These are phyloP conservation scores for Paratinospora sagittata DNA, from an alignment of 164 flowering plant species.

Conservation along the genomic window DNA sequence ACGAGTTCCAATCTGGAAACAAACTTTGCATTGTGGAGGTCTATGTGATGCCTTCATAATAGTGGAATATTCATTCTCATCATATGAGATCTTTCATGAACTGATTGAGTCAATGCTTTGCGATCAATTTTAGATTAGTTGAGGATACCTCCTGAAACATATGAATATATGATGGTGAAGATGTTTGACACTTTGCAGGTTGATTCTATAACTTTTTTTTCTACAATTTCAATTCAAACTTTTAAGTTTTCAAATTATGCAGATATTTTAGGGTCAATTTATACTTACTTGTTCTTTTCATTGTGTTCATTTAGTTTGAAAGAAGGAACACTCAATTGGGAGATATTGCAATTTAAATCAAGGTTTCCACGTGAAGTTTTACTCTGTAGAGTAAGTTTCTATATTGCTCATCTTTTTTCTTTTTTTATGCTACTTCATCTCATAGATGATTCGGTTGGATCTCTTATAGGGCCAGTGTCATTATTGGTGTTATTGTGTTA, in stretches of 20 bases:
- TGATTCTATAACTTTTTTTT: neutral
- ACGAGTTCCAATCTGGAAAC: too few relatives aligned
- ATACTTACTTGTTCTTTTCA: neutral
- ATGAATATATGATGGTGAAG: too few relatives aligned
- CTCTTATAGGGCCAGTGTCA: neutral
- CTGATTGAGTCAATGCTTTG: too few relatives aligned
- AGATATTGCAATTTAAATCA: slow-evolving; percentile 88
- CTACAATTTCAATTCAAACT: neutral
- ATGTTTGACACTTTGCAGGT: too few relatives aligned
- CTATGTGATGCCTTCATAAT: too few relatives aligned
- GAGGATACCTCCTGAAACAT: too few relatives aligned
- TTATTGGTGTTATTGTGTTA: neutral
- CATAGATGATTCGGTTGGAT: neutral
- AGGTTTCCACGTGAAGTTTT: slow-evolving; percentile 93
- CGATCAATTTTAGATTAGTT: too few relatives aligned
- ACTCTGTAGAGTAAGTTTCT: slow-evolving; percentile 77
- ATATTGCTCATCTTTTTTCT: slow-evolving; percentile 1
- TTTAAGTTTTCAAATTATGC: neutral
- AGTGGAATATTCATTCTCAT: too few relatives aligned
- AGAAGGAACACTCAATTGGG: slow-evolving; percentile 91
- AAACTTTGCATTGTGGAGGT: too few relatives aligned
- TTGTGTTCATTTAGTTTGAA: slow-evolving; percentile 50
- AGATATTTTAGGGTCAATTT: neutral
- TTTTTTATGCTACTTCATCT: neutral
- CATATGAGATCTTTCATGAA: too few relatives aligned